Conservation (phyloP, 1,139 yeast genomes). For the Pichia sp. region DNA sequence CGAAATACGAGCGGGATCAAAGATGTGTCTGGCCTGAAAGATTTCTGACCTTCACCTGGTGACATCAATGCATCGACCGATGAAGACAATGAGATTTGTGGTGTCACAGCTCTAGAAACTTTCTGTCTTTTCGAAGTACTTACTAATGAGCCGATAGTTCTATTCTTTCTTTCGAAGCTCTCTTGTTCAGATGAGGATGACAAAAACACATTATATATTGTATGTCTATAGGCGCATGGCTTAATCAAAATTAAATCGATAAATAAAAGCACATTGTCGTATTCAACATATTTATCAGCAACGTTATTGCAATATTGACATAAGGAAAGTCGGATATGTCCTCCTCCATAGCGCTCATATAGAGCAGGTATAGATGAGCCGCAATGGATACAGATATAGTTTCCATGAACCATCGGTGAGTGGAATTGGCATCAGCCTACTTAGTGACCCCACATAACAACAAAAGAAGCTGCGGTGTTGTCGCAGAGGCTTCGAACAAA, state of each 20-base stretch:
- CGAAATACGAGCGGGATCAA: constrained; percentile 33
- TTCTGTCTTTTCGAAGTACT: neutral
- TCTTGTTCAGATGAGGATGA: constrained; percentile 2
- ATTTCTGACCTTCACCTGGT: neutral
- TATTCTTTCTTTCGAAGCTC: neutral
- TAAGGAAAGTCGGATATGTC: constrained; percentile 74
- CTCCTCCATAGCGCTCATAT: constrained; percentile 68
- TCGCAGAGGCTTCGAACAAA: no score
- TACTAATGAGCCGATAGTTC: neutral
- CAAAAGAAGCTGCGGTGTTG: no score
- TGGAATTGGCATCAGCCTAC: neutral
- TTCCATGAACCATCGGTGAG: neutral
- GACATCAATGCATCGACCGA: constrained; percentile 1
- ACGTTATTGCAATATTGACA: constrained; percentile 69
- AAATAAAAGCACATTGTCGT: constrained; percentile 76
- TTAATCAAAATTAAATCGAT: constrained; percentile 78
- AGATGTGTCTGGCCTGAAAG: neutral
- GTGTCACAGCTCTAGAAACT: neutral
- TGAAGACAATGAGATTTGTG: neutral
- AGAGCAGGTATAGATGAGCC: constrained; percentile 58
- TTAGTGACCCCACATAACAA: no score
- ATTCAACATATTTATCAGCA: constrained; percentile 90
- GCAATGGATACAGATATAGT: constrained; percentile 76
- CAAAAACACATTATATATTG: constrained; percentile 56
- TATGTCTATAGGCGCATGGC: constrained; percentile 86